Evolutionary conservation across 2,329 filamentous ascomycete species (phyloP).

Genomic region (Epichloe gansuensis): DNA sequence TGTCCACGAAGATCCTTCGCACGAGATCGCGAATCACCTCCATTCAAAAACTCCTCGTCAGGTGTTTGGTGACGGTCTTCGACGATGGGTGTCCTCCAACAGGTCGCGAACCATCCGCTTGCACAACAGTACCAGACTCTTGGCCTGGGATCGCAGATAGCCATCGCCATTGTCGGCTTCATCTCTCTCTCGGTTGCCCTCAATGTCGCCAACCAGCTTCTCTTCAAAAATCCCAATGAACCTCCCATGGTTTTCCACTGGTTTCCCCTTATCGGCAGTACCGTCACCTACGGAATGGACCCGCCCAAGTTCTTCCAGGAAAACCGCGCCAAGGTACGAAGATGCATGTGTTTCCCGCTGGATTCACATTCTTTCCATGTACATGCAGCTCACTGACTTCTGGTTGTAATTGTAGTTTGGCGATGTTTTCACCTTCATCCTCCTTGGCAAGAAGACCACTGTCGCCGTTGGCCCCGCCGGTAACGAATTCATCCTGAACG

Average conservation of each 20-base stretch:
- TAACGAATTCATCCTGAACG: constrained; percentile 86
- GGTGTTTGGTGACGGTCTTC: background rate
- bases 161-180: constrained; percentile 28
- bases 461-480: constrained; percentile 70
- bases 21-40: background rate
- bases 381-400: constrained; percentile 21
- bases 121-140: constrained; percentile 37
- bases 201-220: constrained; percentile 69
- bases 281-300: constrained; percentile 88
- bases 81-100: constrained; percentile 44
- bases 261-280: constrained; percentile 78
- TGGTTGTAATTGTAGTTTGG: constrained; percentile 48
- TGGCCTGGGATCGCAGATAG: constrained; percentile 34
- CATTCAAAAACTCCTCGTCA: background rate
- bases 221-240: constrained; percentile 72
- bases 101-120: constrained; percentile 34
- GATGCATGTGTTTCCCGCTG: constrained; percentile 9
- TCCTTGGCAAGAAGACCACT: constrained; percentile 81
- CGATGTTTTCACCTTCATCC: constrained; percentile 78
- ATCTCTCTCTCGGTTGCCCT: constrained; percentile 48
- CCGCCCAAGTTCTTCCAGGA: constrained; percentile 76
- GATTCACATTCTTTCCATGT: background rate
- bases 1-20: background rate
- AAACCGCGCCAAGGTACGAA: constrained; percentile 58
- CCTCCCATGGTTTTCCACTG: constrained; percentile 71